Evolutionary conservation across 2,329 filamentous ascomycete genomes (phyloP).

Genomic region (Alternaria triticimaculans): DNA sequence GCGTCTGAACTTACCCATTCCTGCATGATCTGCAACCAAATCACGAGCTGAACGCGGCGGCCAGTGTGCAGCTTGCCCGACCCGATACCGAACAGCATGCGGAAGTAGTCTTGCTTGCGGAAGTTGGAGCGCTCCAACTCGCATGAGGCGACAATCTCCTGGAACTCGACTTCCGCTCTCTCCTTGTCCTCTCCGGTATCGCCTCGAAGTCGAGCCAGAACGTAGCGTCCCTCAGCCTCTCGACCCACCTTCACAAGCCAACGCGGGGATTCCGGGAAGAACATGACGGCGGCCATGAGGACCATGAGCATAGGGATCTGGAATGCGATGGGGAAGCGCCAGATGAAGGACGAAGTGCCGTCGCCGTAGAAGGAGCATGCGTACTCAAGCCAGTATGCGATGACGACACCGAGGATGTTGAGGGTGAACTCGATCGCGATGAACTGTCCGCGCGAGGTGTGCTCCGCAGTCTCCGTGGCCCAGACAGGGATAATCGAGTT

Average conservation of each 20-base stretch:
- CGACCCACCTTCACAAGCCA: conserved; percentile 72
- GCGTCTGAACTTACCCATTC: conserved; percentile 65
- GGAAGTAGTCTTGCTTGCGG: conserved; percentile 65
- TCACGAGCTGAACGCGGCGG: conserved; percentile 70
- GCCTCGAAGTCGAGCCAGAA: conserved; percentile 70
- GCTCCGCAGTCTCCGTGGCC: conserved; percentile 73
- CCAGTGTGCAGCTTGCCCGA: conserved; percentile 71
- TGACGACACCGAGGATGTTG: conserved; percentile 73
- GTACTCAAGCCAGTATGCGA: conserved; percentile 61
- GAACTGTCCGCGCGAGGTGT: conserved; percentile 71
- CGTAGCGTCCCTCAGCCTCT: conserved; percentile 70
- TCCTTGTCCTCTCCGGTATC: conserved; percentile 55
- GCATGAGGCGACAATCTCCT: conserved; percentile 70
- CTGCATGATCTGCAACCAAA: conserved; percentile 76
- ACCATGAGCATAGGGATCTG: conserved; percentile 69
- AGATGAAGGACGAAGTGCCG: conserved; percentile 65
- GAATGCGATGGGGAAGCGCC: conserved; percentile 74
- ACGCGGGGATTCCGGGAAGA: conserved; percentile 73
- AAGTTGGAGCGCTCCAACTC: conserved; percentile 59
- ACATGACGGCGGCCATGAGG: conserved; percentile 64
- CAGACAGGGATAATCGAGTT: conserved; percentile 75
- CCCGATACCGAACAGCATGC: conserved; percentile 72
- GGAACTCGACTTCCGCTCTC: conserved; percentile 61
- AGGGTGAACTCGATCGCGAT: conserved; percentile 76
- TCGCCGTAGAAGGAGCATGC: conserved; percentile 67